Evolutionary conservation across 2,329 filamentous ascomycete genomes (phyloP), one percentile per base, ranked within the genome.

Genomic region (Zasmidium citrigriseum): DNA sequence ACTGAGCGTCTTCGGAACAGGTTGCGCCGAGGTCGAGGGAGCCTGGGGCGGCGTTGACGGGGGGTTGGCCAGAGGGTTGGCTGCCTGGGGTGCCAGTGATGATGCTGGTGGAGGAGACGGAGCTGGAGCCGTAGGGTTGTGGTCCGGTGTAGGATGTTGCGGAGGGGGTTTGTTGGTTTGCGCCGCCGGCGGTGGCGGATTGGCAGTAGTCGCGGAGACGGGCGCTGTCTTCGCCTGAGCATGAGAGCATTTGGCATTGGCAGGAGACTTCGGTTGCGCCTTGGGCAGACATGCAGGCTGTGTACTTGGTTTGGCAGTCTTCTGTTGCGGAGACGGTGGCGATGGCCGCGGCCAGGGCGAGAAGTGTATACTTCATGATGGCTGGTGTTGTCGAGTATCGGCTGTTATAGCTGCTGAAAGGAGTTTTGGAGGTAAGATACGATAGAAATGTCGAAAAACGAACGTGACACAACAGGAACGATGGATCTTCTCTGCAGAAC

Each of bases 21-120:
- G 55, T 45, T 5, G 46, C 64, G 18, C 66, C 66, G n/a, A 68
- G 64, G 14, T 55, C 48, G 4, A 68, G 47, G 2, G 64, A 64
- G 49, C 62, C 62, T 11, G 61, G 54, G 4, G 57, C 54, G 10
- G 66, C 66, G 12, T 52, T 63, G 55, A 67, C 45, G 22, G 57
- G 50, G 18, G 58, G 45, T 18, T 57, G 25, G 24, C 60, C 60
- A 10, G 57, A 53, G 20, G 60, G 60, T 23, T 62, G 60, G 29
- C 46, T 25, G 9, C 25, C 57, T n/a, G 54, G 56, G 3, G 60
- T 62, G 38, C 57, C 57, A n/a, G 60, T 50, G 24, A 62, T 49
- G 41, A 56, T 52, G 16, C 52, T 53, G 4, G 47, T 29, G 3
- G 18, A 7, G 18, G 49, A 38, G 10, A 27, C 9, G 5, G 18